Evolutionary conservation across 176 grass and related monocot species (phyloP), one percentile per base, ranked within the genome.

Genomic region (Stipa capillata): DNA sequence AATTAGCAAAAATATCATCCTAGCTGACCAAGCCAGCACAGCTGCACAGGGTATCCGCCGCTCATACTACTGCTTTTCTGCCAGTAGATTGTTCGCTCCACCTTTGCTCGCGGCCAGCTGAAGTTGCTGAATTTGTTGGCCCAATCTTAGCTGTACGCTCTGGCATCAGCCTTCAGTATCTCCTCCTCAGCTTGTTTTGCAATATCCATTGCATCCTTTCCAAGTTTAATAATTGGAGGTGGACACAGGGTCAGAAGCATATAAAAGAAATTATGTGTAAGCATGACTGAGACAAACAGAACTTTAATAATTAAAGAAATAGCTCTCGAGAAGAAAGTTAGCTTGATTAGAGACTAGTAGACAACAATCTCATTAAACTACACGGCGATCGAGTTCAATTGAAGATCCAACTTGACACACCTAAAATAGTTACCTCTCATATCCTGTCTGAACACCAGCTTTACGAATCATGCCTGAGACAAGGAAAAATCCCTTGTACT

Each of bases 391-490:
- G 7, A 57, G 14, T 45, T 73, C 41, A 79, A 70, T 12, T 71
- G 15, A 79, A 43, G 58, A 76, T 35, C 36, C 25, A 48, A 7
- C 32, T 57, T 52, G 5, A 79, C 14, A 51, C 4, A 74, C 68
- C 59, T 78, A 34, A 6, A 61, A 59, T 37, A 35, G 28, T 67
- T 87, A 97, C 93, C 93, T 97, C 44, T 85, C 79, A 77, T 93
- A 97, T 76, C 93, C 83, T 17, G 93, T 90, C 24, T 90, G 78
- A 82, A 93, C 78, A 70, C 90, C 90, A 84, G 84, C 93, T 90
- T 97, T 97, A 45, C 85, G 74, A 84, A 97, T 93, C 93, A 97
- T 90, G 74, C 90, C 90, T 33, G 90, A 92, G n/a, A 97, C 93
- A 78, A 88, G n/a, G n/a, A n/a, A n/a, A n/a, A n/a, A n/a, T n/a